Evolutionary conservation across 2,329 filamentous ascomycete genomes (phyloP).

Genomic region (Trichophyton schoenleinii): DNA sequence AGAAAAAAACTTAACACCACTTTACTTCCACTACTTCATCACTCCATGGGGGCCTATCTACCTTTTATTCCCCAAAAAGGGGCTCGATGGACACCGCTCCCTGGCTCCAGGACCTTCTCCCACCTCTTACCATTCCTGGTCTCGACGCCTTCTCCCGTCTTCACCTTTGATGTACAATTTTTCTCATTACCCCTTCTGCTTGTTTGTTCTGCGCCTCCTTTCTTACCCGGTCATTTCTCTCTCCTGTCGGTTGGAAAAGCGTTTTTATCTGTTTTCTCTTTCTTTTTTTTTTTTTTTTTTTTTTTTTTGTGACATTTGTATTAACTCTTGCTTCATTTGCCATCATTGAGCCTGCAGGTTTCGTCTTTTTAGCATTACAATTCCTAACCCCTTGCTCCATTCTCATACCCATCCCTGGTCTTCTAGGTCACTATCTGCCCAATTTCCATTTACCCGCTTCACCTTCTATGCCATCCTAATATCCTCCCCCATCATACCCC

Average conservation of each 20-base stretch:
- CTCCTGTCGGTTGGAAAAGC: conserved; percentile 8
- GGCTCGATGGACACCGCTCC: background rate
- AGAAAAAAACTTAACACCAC: background rate
- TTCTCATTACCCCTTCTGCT: background rate
- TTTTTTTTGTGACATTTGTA: conserved; percentile 6
- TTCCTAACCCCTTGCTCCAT: background rate
- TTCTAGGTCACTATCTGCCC: background rate
- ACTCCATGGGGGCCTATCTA: background rate
- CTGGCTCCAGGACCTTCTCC: background rate
- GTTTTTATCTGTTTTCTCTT: background rate
- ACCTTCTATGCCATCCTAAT: background rate
- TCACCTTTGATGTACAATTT: conserved; percentile 5
- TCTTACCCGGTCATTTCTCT: background rate
- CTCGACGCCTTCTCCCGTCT: no score
- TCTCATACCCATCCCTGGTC: background rate
- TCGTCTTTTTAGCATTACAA: background rate
- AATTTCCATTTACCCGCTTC: background rate
- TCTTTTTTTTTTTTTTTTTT: conserved; percentile 3
- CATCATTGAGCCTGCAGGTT: conserved; percentile 2
- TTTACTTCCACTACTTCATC: background rate
- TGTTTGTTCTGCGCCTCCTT: background rate
- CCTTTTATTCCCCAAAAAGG: background rate
- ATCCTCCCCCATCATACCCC: no score
- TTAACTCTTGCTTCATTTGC: conserved; percentile 3
- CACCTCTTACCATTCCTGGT: no score